Base-by-base conservation (phyloP, 768 basidiomycete genomes). In the Trametes gibbosa region DNA sequence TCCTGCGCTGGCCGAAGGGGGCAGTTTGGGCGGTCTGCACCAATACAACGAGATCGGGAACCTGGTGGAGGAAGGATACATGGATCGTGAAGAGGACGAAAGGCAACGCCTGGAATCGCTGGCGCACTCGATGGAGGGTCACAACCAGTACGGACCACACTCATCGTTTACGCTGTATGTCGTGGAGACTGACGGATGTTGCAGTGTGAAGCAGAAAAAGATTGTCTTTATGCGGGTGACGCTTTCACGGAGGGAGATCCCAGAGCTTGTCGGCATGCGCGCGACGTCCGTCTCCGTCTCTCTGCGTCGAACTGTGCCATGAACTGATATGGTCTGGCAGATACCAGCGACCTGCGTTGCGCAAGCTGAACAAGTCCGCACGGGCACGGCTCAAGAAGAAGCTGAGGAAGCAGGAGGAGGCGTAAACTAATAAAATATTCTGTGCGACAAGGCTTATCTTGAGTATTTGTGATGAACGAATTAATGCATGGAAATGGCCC, bases 21-120 rank as follows among this genome's bases (percentile, higher is more conserved):
- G 66, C 5, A 49, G 52, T 2, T 54, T 73, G 25, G 69, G 71
- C 3, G 90, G 90, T 3, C 71, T 92, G 34, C 81, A 90, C 67
- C 90, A 92, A 68, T 92, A 91, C 73, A 92, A 91, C 62, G 80
- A 88, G 54, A 72, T 91, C 12, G 82, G 84, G 0, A 80, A 67
- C 42, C 70, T 91, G 25, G 83, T 84, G 56, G 78, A 76, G 3
- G 62, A 75, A 12, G 76, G 61, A 10, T 43, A 70, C 8, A 56
- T 65, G 21, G 56, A 66, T 6, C 12, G 63, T 52, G 17, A 64
- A 23, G 52, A 64, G 51, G 70, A 68, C 34, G 75, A 74, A 19
- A 72, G 73, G 14, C 74, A 77, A 43, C 69, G 7, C 73, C 66
- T 50, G 43, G 42, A 52, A 50, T 35, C 23, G 52, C 65, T 50